Evolutionary conservation across 2,329 filamentous ascomycete species (phyloP), one percentile per base, ranked within the genome.

Genomic region (Myriangium duriaei): DNA sequence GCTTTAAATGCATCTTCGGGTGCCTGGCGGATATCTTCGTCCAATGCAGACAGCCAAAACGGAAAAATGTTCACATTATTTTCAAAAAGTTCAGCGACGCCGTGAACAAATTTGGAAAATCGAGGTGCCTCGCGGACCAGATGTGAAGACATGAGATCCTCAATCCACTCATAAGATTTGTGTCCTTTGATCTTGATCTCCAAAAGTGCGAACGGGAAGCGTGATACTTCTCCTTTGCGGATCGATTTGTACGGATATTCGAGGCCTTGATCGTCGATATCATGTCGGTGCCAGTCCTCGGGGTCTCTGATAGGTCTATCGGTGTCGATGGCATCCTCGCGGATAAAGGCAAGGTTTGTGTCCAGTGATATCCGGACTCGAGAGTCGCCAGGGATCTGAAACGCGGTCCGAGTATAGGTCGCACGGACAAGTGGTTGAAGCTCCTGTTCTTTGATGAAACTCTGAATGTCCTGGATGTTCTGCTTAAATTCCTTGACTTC

Each of bases 61-160:
- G 91, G 91, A 52, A 96, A 77, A 45, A 76, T 87, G 62, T 96
- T 96, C 58, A 98, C 87, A 53, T 94, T 76, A 59, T 98, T 65
- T 52, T 96, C 91, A 49, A 96, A 96, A 2, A 98, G 69, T 28
- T 80, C 79, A 5, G 88, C 87, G 4, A 92, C 79, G 44, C 91
- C 91, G 51, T 98, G 88, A 2, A 93, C 81, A 50, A 96, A 98
- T 59, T 98, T 98, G 51, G 86, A 95, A 63, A 98, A 98, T 35
- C 81, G 76, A 1, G 87, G 84, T 0, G 82, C 79, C 32, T 86
- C 77, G 55, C 94, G 86, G 45, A 98, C 82, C 4, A 98, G 72
- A 58, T 98, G 88, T 4, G 86, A 95, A 37, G 74, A 71, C 75
- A 93, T 95, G 48, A 98, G 65, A 49, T 98, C 91, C 48, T 86